Base-by-base conservation (phyloP, 306 rosid genomes). In the Acacia crassicarpa region DNA sequence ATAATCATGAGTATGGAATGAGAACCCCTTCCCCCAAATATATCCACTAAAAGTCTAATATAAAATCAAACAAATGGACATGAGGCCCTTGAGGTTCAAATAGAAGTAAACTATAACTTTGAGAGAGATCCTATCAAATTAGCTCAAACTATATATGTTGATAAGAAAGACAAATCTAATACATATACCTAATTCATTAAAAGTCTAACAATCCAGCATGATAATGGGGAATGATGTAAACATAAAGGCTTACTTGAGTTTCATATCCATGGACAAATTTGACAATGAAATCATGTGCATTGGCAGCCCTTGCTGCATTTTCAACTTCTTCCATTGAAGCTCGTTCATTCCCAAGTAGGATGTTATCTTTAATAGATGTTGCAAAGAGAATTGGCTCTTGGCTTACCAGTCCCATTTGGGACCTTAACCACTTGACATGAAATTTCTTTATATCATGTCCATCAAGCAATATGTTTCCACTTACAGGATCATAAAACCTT, bases 361-460 rank as follows among this genome's bases (percentile, higher is more conserved):
- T 94, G 67, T 94, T 92, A 71, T 94, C 97, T 78, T 75, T 84
- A 44, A 94, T 91, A 77, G 98, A 89, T 7, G 98, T 92, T 76
- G 97, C 95, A 85, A 94, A 94, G 48, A 89, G 91, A 82, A 91
- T 78, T 33, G 94, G 95, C 80, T 94, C 98, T 75, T 94, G 97
- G 81, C 89, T 94, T 22, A 94, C 98, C 73, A 94, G 44, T 63
- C 97, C 98, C 88, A 92, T 87, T 58, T 91, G 91, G 11, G 97
- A 91, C 76, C 97, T 91, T 76, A 92, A 82, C 94, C 94, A 91
- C 76, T 89, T 89, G 38, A 87, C 74, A 46, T 92, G 85, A 13
- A 92, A 86, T 67, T 40, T 87, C 75, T 78, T 84, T 78, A 92
- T 90, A 23, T 83, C 86, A 43, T 81, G 48, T 45, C 96, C 94